Evolutionary conservation across 164 flowering plant genomes (phyloP).

Genomic region (Protea cynaroides): DNA sequence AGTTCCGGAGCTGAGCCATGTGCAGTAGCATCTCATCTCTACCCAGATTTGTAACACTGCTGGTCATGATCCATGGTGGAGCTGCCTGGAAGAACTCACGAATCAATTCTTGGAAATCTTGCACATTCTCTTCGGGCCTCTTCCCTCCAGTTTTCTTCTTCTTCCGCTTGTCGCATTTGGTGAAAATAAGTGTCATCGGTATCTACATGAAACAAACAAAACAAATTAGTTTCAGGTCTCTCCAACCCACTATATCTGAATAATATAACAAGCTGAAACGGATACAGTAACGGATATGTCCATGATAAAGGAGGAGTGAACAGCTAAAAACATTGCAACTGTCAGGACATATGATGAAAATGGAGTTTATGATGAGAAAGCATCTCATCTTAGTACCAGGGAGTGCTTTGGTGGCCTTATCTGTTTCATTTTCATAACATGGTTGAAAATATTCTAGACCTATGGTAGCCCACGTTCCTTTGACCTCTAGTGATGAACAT

Average conservation of each 20-base stretch:
- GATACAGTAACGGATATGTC: neutral
- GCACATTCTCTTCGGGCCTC: constrained; percentile 80
- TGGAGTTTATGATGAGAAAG: too few species aligned
- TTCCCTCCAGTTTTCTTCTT: constrained; percentile 82
- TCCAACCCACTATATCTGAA: neutral
- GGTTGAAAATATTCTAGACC: neutral
- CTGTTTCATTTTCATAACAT: too few species aligned
- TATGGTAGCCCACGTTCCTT: too few species aligned
- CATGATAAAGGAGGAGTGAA: neutral
- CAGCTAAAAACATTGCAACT: neutral
- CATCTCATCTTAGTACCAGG: too few species aligned
- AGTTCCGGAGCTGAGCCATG: constrained; percentile 92
- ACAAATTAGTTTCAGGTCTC: neutral
- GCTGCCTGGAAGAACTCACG: constrained; percentile 60
- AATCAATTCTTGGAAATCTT: constrained; percentile 67
- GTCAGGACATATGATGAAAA: too few species aligned
- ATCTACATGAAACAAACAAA: constrained; percentile 47
- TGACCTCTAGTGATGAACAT: too few species aligned
- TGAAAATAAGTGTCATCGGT: constrained; percentile 92
- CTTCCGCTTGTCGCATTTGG: constrained; percentile 97
- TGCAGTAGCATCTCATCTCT: constrained; percentile 88
- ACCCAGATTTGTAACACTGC: constrained; percentile 85
- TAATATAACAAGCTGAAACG: neutral
- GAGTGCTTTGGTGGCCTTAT: too few species aligned
- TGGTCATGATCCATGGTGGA: constrained; percentile 98